Conservation (phyloP, 257 asterid genomes). For the Pogostemon cablin region DNA sequence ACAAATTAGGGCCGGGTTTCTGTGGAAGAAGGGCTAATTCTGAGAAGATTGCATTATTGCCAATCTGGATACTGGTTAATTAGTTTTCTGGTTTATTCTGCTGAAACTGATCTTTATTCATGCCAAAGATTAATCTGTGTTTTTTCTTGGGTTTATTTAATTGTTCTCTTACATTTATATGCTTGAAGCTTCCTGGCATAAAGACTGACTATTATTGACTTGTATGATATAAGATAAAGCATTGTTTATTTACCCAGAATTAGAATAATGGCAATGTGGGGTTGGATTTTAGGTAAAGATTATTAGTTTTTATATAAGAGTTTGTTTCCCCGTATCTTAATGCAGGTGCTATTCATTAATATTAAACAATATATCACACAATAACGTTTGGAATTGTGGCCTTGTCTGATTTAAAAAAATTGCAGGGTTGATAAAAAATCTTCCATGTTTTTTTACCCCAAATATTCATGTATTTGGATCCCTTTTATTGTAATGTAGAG, state of each 20-base stretch:
- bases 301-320: constrained; percentile 25
- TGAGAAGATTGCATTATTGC: constrained; percentile 83
- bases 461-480: constrained; percentile 19
- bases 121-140: not conserved
- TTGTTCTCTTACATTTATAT: constrained; percentile 25
- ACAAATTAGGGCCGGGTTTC: constrained; percentile 44
- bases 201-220: constrained; percentile 30
- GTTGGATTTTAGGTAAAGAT: constrained; percentile 24
- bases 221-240: constrained; percentile 32
- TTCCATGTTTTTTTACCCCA: not conserved
- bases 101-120: not conserved
- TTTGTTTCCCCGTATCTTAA: constrained; percentile 28
- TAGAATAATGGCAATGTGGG: constrained; percentile 35
- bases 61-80: constrained; percentile 91
- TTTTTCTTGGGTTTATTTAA: constrained; percentile 20
- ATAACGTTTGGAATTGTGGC: not conserved
- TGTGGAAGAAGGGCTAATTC: constrained; percentile 83
- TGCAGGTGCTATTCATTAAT: constrained; percentile 14
- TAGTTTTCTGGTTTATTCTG: not conserved
- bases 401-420: constrained; percentile 16
- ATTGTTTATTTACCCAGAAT: constrained; percentile 24
- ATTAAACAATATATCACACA: not conserved
- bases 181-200: constrained; percentile 32
- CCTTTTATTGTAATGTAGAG: not conserved
- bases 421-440: constrained; percentile 24